A percentile compares a stretch with the other conserved stretches of the same genome.
Conservation (phyloP, 1,284 basidiomycete genomes). For the Tilletia indica region DNA sequence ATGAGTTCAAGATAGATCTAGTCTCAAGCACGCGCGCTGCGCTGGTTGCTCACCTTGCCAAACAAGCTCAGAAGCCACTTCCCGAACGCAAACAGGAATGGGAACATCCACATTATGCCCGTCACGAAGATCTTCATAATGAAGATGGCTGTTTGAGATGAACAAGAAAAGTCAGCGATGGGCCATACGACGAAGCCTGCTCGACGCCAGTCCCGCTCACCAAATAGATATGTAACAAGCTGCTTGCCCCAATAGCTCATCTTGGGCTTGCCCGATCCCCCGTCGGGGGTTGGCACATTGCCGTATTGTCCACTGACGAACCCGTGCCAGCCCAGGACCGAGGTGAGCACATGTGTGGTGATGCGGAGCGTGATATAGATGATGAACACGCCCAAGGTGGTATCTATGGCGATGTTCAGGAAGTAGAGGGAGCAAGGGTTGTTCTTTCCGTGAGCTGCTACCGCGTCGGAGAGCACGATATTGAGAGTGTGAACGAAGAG, state of each 20-base stretch:
- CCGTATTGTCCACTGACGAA: constrained; percentile 86
- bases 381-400: constrained; percentile 82
- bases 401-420: constrained; percentile 89
- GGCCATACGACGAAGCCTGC: too few relatives aligned
- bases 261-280: constrained; percentile 18
- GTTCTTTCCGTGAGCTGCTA: constrained; percentile 25
- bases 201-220: constrained; percentile 43
- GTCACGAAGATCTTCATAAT: constrained; percentile 89
- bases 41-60: constrained; percentile 47
- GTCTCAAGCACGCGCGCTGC: constrained; percentile 36
- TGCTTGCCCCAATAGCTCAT: constrained; percentile 74
- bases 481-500: constrained; percentile 85
- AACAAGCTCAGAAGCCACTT: constrained; percentile 83
- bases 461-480: constrained; percentile 62
- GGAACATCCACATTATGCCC: constrained; percentile 65
- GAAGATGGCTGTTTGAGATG: constrained; percentile 38
- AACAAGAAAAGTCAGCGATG: background rate
- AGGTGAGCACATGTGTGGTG: constrained; percentile 69
- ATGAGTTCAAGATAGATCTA: background rate
- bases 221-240: constrained; percentile 77
- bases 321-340: constrained; percentile 69
- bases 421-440: constrained; percentile 67
- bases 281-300: constrained; percentile 38
- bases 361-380: constrained; percentile 76
- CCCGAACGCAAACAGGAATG: constrained; percentile 70